Conservation (phyloP, 129 eudicot species). For the sunflower (Helianthus annuus) region DNA sequence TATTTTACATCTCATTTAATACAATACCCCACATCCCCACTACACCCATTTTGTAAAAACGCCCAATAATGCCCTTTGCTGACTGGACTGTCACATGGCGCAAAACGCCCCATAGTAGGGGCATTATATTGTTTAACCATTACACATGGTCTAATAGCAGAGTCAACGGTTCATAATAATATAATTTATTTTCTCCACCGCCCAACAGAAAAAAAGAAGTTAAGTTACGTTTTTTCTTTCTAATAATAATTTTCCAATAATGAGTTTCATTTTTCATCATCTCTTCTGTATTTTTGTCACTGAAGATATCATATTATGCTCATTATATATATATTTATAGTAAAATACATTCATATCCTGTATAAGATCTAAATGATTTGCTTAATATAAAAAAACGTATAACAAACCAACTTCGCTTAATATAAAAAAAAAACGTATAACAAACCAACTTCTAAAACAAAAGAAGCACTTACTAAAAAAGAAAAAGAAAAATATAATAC, state of each 20-base stretch:
- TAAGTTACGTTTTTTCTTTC: background rate
- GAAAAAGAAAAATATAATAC: background rate
- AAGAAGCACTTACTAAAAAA: background rate
- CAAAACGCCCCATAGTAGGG: no score
- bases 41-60: no score
- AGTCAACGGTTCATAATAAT: slow-evolving; percentile 18
- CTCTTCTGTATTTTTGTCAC: background rate
- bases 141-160: no score
- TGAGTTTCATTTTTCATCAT: background rate
- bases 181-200: slow-evolving; percentile 28
- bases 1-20: no score
- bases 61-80: no score
- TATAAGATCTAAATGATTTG: background rate
- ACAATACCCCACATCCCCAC: no score
- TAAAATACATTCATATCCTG: background rate
- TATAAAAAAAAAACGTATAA: background rate
- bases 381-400: background rate
- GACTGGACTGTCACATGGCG: no score
- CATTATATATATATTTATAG: background rate
- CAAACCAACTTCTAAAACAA: background rate
- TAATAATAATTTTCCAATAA: background rate
- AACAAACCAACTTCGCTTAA: background rate
- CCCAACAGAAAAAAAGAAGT: slow-evolving; percentile 8
- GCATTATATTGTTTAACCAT: no score
- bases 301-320: background rate